These are phyloP conservation scores for Melampsora larici-populina DNA, from an alignment of 1,284 basidiomycete genomes.

Conservation along the genomic window DNA sequence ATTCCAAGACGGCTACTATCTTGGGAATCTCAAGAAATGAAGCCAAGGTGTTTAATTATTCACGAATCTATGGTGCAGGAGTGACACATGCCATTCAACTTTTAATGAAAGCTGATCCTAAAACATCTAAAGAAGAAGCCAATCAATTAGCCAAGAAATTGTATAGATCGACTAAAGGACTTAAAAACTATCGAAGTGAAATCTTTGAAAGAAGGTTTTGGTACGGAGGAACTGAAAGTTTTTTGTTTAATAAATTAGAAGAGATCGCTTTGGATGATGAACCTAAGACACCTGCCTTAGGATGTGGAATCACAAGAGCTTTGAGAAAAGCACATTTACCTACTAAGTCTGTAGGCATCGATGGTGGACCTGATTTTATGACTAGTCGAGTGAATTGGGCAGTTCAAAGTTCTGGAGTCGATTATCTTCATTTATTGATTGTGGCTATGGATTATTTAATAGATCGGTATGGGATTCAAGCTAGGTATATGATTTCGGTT, in stretches of 20 bases:
- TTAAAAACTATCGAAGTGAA: slow-evolving; percentile 60
- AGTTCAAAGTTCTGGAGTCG: slow-evolving; percentile 95
- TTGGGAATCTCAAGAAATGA: slow-evolving; percentile 88
- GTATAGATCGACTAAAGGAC: slow-evolving; percentile 90
- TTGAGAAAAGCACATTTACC: slow-evolving; percentile 84
- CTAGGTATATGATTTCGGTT: slow-evolving; percentile 92
- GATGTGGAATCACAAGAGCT: slow-evolving; percentile 88
- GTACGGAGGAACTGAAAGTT: slow-evolving; percentile 95
- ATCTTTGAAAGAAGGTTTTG: slow-evolving; percentile 69
- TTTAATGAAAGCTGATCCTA: slow-evolving; percentile 78
- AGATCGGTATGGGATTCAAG: slow-evolving; percentile 74
- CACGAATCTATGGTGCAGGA: slow-evolving; percentile 95
- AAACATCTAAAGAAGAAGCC: slow-evolving; percentile 73
- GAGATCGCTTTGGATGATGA: slow-evolving; percentile 82
- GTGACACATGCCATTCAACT: slow-evolving; percentile 89
- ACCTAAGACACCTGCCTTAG: slow-evolving; percentile 87
- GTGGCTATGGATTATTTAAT: slow-evolving; percentile 90
- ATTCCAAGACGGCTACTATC: slow-evolving; percentile 93
- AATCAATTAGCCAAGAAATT: slow-evolving; percentile 76
- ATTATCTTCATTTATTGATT: slow-evolving; percentile 94
- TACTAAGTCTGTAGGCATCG: slow-evolving; percentile 53
- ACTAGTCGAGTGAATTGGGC: slow-evolving; percentile 99
- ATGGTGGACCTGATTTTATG: slow-evolving; percentile 75
- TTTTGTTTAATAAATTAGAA: slow-evolving; percentile 98
- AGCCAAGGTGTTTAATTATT: slow-evolving; percentile 99